Percentiles rank a stretch among this genome's conserved stretches.
Conservation (phyloP, 495 filamentous ascomycete genomes). For the Usnea hakonensis region DNA sequence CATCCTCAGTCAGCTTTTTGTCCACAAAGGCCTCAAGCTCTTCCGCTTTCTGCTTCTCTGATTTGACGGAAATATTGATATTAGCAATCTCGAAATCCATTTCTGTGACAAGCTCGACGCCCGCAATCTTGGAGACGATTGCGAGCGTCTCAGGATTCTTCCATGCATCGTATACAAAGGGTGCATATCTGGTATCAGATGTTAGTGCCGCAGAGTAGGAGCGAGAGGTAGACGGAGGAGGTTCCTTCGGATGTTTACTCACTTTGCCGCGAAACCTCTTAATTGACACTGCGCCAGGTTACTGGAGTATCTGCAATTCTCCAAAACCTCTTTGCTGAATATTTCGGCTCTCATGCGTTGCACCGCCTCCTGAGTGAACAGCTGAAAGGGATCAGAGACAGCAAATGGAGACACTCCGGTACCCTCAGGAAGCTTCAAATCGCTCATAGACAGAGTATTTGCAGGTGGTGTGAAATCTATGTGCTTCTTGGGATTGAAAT, state of each 20-base stretch:
- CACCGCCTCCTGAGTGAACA: slow-evolving; percentile 63
- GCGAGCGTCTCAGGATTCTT: slow-evolving; percentile 54
- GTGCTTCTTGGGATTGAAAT: slow-evolving; percentile 50
- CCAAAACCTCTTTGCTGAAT: slow-evolving; percentile 53
- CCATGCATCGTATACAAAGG: slow-evolving; percentile 67
- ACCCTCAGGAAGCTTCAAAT: slow-evolving; percentile 47
- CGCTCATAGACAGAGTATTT: slow-evolving; percentile 51
- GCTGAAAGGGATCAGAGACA: slow-evolving; percentile 63
- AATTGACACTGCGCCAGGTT: slow-evolving; percentile 59
- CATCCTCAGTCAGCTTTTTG: slow-evolving; percentile 33
- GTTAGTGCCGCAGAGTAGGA: neutral
- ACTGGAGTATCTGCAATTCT: slow-evolving; percentile 56
- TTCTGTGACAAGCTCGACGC: slow-evolving; percentile 61
- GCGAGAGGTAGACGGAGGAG: neutral
- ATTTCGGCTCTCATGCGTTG: slow-evolving; percentile 59
- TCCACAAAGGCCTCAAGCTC: slow-evolving; percentile 35
- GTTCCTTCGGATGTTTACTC: slow-evolving; percentile 25
- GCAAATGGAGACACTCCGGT: slow-evolving; percentile 57
- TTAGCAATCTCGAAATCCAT: slow-evolving; percentile 71
- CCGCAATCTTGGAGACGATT: slow-evolving; percentile 63
- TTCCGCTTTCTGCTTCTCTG: slow-evolving; percentile 45
- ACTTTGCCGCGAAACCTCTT: slow-evolving; percentile 62
- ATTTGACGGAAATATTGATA: slow-evolving; percentile 60
- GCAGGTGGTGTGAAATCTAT: slow-evolving; percentile 45
- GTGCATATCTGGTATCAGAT: slow-evolving; percentile 41